These are phyloP conservation scores for Hypomontagnella monticulosa DNA, from an alignment of 495 filamentous ascomycete species.

Conservation along the genomic window DNA sequence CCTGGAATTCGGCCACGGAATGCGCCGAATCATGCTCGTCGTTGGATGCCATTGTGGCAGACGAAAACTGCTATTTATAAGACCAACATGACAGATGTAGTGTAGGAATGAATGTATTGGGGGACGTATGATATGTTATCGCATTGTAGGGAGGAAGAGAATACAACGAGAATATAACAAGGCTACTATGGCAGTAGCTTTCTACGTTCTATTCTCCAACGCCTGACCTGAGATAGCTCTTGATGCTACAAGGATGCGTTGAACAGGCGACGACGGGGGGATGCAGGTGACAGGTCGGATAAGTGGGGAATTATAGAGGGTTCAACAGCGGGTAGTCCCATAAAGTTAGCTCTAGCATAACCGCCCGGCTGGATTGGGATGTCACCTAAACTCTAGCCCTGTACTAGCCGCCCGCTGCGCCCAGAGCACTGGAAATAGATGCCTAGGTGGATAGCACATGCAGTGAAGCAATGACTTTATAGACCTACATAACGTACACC, in stretches of 20 bases:
- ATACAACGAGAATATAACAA: background rate
- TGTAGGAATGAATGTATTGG: background rate
- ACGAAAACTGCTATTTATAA: constrained; percentile 2
- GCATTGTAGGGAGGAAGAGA: constrained; percentile 4
- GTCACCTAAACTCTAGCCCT: constrained; percentile 1
- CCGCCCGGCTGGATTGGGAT: constrained; percentile 14
- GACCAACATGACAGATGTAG: background rate
- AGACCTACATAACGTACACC: background rate
- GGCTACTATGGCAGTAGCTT: background rate
- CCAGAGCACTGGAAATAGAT: too few relatives aligned
- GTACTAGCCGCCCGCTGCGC: background rate
- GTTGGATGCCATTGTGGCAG: constrained; percentile 21
- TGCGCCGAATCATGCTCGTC: constrained; percentile 1
- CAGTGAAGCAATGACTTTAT: background rate
- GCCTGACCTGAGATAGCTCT: constrained; percentile 12
- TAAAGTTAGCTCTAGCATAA: constrained; percentile 22
- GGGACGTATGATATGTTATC: constrained; percentile 2
- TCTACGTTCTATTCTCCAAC: constrained; percentile 4
- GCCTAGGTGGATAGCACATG: background rate
- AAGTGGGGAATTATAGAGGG: constrained; percentile 38
- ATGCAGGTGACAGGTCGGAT: constrained; percentile 34
- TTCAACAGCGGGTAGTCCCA: constrained; percentile 26
- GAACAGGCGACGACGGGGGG: constrained; percentile 43
- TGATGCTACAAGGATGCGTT: constrained; percentile 21
- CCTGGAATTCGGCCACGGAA: constrained; percentile 52